These are phyloP conservation scores for Dispira simplex DNA, from an alignment of 192 early-diverging fungal genomes.

Conservation along the genomic window DNA sequence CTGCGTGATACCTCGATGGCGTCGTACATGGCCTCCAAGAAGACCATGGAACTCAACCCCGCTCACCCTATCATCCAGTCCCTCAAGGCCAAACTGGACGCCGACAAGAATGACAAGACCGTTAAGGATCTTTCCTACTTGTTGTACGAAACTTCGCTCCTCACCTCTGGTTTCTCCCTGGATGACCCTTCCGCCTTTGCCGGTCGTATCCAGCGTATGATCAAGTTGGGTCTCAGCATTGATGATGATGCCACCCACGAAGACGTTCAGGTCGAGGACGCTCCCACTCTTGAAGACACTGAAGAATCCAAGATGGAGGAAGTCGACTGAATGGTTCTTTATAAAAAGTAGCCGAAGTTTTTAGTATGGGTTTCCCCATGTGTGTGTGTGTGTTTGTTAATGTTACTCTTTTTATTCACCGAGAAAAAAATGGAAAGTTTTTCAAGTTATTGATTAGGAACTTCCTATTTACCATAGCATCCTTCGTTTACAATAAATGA, in stretches of 20 bases:
- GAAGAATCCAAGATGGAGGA: constrained; percentile 53
- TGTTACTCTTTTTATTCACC: too few relatives aligned
- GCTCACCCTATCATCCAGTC: constrained; percentile 88
- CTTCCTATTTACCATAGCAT: too few relatives aligned
- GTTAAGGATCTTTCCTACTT: constrained; percentile 93
- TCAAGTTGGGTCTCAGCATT: constrained; percentile 94
- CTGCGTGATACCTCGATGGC: constrained; percentile 98
- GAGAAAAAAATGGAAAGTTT: too few relatives aligned
- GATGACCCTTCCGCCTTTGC: constrained; percentile 91
- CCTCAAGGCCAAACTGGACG: constrained; percentile 81
- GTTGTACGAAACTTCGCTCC: constrained; percentile 88
- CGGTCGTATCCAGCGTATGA: constrained; percentile 96
- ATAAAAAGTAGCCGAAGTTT: too few relatives aligned
- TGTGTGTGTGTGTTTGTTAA: too few relatives aligned
- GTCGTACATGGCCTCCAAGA: constrained; percentile 99
- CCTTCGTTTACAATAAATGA: too few relatives aligned
- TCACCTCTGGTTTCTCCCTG: constrained; percentile 94
- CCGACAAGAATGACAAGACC: constrained; percentile 97
- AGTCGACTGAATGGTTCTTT: constrained; percentile 47
- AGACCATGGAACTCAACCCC: constrained; percentile 98
- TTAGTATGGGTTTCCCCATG: too few relatives aligned
- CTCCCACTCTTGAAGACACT: constrained; percentile 31
- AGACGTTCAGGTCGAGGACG: constrained; percentile 21
- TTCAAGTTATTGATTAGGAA: too few relatives aligned
- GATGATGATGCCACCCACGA: constrained; percentile 67